phyloP scores from a whole-genome alignment of 306 rosid genomes.

The Purshia tridentata region DNA sequence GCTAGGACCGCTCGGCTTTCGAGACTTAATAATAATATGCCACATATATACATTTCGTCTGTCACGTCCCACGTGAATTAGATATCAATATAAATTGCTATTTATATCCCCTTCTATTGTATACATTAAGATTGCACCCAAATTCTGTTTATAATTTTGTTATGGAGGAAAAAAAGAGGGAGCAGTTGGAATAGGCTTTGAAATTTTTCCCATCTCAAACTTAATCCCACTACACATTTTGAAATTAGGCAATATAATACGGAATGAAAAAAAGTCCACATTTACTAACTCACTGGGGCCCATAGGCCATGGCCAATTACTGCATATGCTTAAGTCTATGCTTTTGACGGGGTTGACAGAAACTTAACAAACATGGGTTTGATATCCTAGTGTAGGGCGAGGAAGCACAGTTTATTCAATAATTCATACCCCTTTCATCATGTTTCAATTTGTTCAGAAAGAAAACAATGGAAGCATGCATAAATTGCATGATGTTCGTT shows the following conservation, averaged over 20 bases:
- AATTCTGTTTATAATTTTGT: not conserved
- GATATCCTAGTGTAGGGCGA: too few species aligned
- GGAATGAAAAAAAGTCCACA: not conserved
- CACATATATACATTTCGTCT: not conserved
- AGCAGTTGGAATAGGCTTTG: not conserved
- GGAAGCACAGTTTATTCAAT: too few species aligned
- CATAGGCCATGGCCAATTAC: not conserved
- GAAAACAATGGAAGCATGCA: not conserved
- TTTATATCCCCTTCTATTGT: too few species aligned
- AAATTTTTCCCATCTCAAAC: not conserved
- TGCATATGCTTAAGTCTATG: not conserved
- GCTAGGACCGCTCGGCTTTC: not conserved
- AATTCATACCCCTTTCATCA: too few species aligned
- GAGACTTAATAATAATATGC: not conserved
- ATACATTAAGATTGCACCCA: too few species aligned
- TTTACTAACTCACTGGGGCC: not conserved
- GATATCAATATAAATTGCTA: not conserved
- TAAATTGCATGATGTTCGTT: too few species aligned
- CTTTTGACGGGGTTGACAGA: not conserved
- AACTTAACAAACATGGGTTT: too few species aligned
- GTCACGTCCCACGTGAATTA: not conserved
- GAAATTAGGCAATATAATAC: not conserved
- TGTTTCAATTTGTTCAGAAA: not conserved
- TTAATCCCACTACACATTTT: not conserved
- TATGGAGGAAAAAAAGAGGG: not conserved